Conservation (phyloP, 306 rosid genomes). For the Lablab purpureus region DNA sequence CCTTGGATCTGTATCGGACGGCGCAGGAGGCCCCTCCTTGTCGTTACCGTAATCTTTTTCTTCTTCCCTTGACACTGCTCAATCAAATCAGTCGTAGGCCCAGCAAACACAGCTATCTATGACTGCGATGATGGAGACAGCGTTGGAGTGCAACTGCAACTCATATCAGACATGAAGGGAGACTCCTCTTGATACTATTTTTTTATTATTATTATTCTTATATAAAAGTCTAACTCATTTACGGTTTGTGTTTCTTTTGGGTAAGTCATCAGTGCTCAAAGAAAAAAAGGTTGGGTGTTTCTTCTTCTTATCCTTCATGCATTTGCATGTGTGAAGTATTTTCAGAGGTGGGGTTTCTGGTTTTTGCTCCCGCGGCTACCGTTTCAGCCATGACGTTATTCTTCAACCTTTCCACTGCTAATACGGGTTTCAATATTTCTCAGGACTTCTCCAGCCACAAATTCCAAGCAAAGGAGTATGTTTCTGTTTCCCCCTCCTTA, state of each 20-base stretch:
- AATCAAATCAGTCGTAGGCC: constrained; percentile 60
- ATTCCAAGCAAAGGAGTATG: constrained; percentile 61
- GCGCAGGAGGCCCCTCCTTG: constrained; percentile 24
- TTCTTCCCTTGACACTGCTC: constrained; percentile 45
- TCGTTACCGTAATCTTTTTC: constrained; percentile 39
- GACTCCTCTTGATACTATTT: no score
- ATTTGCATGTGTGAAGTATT: constrained; percentile 41
- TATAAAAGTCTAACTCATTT: no score
- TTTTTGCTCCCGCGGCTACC: constrained; percentile 49
- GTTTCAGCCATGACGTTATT: constrained; percentile 55
- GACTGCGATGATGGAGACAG: constrained; percentile 59
- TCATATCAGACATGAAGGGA: background rate
- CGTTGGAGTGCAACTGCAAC: background rate
- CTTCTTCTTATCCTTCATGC: background rate
- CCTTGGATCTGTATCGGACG: constrained; percentile 72
- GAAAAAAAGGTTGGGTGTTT: background rate
- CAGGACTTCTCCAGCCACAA: constrained; percentile 55
- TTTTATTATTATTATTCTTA: no score
- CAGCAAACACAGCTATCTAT: constrained; percentile 41
- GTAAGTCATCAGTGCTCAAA: constrained; percentile 30
- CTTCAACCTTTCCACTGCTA: constrained; percentile 64
- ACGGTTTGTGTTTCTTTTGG: constrained; percentile 62
- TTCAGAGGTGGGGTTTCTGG: constrained; percentile 54
- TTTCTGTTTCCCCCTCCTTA: constrained; percentile 63
- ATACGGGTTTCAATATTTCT: constrained; percentile 65